Percentiles rank a stretch among this genome's conserved stretches.
These are phyloP conservation scores for Casuarina cunninghamiana DNA, from an alignment of 306 rosid species.

Conservation along the genomic window DNA sequence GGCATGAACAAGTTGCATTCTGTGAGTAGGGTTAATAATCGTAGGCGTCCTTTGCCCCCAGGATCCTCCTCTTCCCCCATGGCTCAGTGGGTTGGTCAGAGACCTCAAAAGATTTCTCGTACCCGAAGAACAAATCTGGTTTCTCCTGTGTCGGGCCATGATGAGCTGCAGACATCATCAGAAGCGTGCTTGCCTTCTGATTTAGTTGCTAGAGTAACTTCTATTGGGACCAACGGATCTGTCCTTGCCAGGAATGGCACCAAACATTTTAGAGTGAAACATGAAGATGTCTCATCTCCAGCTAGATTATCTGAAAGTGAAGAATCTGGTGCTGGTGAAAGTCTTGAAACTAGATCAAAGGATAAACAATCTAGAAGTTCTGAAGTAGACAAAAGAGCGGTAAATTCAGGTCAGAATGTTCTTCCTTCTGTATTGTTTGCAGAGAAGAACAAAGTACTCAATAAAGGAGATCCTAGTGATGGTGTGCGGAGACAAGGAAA, in stretches of 20 bases:
- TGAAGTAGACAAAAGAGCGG: conserved; percentile 48
- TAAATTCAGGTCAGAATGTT: conserved; percentile 40
- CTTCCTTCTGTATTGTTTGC: conserved; percentile 38
- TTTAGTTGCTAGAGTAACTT: conserved; percentile 48
- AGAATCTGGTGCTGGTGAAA: conserved; percentile 68
- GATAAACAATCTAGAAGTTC: conserved; percentile 53
- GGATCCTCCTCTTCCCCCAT: conserved; percentile 64
- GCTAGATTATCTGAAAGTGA: conserved; percentile 74
- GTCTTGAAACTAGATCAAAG: conserved; percentile 56
- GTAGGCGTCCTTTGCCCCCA: conserved; percentile 53
- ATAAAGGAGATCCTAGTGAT: conserved; percentile 58
- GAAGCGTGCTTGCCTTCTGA: conserved; percentile 70
- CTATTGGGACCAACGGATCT: conserved; percentile 50
- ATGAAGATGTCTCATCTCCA: conserved; percentile 57
- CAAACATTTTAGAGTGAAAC: conserved; percentile 49
- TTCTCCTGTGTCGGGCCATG: conserved; percentile 63
- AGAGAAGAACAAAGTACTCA: conserved; percentile 46
- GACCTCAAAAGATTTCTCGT: conserved; percentile 78
- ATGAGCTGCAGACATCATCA: conserved; percentile 52
- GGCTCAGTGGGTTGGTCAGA: conserved; percentile 93
- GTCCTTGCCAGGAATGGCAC: conserved; percentile 46
- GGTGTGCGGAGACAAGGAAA: conserved; percentile 61
- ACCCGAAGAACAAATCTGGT: conserved; percentile 77
- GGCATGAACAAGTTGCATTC: conserved; percentile 51
- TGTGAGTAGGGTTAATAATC: conserved; percentile 45